Evolutionary conservation across 148 eudicot genomes (phyloP), one percentile per base, ranked within the genome.

Genomic region (Rhododendron williamsianum): DNA sequence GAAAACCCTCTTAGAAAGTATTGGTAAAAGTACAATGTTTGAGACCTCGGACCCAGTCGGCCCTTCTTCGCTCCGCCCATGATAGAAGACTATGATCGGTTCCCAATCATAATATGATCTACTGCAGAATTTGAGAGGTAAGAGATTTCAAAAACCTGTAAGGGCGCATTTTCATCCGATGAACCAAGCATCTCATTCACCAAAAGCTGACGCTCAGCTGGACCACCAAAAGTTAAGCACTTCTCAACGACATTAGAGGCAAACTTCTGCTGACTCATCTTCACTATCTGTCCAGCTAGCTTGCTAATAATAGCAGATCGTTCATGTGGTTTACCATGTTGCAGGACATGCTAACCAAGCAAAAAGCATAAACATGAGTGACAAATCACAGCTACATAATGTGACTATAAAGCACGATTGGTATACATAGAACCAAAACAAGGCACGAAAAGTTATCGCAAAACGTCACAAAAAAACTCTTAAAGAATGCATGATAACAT

Each of bases 161-260:
- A 86, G 49, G 95, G 92, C 65, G 91, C 95, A 65, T 92, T 93
- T 89, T 91, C 93, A 33, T 92, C 90, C 4, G 92, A 91, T 77
- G 91, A 87, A 72, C 94, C 96, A 38, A 92, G 94, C 91, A 93
- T 92, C 88, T 93, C 96, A 76, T 87, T 85, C 58, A 92, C 91
- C 83, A 93, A 49, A 77, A 91, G 87, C 83, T 91, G 91, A 49
- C 93, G 93, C 85, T 93, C 96, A 60, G 91, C 91, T 9, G 90
- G 92, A 80, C 89, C 86, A 16, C 94, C 93, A 76, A 86, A 93
- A 83, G 88, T 85, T 85, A 93, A 89, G 85, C 93, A 93, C 88
- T 92, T 93, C 85, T 93, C 96, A 46, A 93, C 88, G 27, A 93
- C 96, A 84, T 93, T 93, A 76, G 95, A 93, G 85, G 95, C 95